Conservation (phyloP, 768 basidiomycete genomes). For the Paxillus involutus region DNA sequence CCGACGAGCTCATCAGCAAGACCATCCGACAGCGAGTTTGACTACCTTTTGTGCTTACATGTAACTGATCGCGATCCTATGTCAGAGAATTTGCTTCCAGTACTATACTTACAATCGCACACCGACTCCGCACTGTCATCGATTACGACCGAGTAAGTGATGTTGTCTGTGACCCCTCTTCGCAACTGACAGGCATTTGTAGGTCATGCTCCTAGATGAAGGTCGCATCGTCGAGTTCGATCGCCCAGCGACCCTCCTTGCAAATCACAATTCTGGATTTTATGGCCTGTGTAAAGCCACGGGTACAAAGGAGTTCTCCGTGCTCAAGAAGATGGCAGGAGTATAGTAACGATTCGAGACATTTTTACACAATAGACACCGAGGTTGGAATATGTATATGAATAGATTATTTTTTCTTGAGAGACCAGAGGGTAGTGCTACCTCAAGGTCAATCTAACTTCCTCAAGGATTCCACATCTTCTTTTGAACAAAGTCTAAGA, state of each 20-base stretch:
- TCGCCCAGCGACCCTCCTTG: conserved; percentile 56
- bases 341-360: conserved; percentile 2
- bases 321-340: conserved; percentile 67
- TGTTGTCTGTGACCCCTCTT: conserved; percentile 1
- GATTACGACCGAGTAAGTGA: conserved; percentile 75
- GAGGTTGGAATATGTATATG: background rate
- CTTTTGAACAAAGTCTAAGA: conserved; percentile 51
- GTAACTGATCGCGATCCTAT: background rate
- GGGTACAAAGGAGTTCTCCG: conserved; percentile 67
- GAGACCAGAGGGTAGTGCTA: background rate
- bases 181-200: conserved; percentile 1
- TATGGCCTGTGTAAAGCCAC: conserved; percentile 71
- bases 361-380: conserved; percentile 1
- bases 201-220: conserved; percentile 80
- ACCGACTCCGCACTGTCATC: conserved; percentile 75
- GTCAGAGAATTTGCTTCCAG: conserved; percentile 73
- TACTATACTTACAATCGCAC: conserved; percentile 83
- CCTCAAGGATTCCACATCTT: conserved; percentile 74
- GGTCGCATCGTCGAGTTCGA: conserved; percentile 81
- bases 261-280: conserved; percentile 59
- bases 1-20: conserved; percentile 83
- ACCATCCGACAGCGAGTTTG: conserved; percentile 72
- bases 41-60: background rate
- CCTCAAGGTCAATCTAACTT: background rate
- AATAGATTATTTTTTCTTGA: background rate